Percentiles rank a stretch among this genome's conserved stretches.
phyloP scores from a whole-genome alignment of 169 alveolate species.

The Plasmodium coatneyi region DNA sequence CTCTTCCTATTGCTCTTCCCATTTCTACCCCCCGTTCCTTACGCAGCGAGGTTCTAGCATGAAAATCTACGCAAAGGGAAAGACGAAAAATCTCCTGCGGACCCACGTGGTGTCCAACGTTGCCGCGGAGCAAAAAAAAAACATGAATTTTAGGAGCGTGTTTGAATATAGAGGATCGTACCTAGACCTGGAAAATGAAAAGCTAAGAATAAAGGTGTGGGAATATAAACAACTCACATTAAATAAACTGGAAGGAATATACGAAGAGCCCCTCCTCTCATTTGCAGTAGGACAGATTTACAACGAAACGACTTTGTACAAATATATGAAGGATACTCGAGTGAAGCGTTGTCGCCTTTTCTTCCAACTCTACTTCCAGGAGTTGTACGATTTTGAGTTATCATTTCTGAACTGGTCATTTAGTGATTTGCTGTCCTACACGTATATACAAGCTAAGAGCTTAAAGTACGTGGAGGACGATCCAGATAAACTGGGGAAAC shows the following conservation, averaged over 20 bases:
- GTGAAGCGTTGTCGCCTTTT: constrained; percentile 79
- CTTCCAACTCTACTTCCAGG: constrained; percentile 83
- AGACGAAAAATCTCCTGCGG: constrained; percentile 83
- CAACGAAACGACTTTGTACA: constrained; percentile 81
- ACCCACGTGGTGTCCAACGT: constrained; percentile 87
- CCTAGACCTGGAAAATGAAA: constrained; percentile 87
- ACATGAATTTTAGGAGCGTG: constrained; percentile 83
- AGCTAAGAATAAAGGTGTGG: constrained; percentile 86
- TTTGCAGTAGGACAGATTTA: constrained; percentile 82
- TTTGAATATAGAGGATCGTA: constrained; percentile 89
- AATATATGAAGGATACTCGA: constrained; percentile 77
- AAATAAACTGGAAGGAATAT: constrained; percentile 85
- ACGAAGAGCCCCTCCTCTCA: constrained; percentile 82
- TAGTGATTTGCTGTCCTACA: constrained; percentile 75
- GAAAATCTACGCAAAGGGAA: constrained; percentile 84
- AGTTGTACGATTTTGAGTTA: constrained; percentile 84
- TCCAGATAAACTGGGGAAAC: constrained; percentile 1
- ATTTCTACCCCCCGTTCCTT: background rate
- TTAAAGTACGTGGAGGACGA: constrained; percentile 27
- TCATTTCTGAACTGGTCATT: constrained; percentile 80
- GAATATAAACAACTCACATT: constrained; percentile 83
- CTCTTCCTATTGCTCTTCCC: background rate
- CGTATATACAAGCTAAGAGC: constrained; percentile 46
- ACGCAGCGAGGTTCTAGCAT: constrained; percentile 77
- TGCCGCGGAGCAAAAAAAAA: constrained; percentile 80